Percentiles rank a stretch among this genome's conserved stretches.
Conservation (phyloP, 805 yeast genomes). For the Pichia phayaonensis region DNA sequence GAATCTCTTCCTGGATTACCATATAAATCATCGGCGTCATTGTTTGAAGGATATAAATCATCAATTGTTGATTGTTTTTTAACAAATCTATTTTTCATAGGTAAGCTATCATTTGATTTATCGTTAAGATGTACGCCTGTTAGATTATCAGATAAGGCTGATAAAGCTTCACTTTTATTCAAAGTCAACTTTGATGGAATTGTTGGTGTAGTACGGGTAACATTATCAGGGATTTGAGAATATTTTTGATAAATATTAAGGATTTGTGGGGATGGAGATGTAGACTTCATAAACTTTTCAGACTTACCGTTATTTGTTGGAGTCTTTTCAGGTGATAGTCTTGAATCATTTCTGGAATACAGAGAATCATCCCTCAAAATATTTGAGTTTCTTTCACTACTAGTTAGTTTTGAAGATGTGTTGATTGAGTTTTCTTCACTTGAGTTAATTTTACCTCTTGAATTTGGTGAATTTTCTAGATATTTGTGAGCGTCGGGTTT, state of each 20-base stretch:
- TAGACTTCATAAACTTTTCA: not conserved
- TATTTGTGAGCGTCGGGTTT: slow-evolving; percentile 9
- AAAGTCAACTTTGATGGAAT: not conserved
- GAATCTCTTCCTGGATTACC: not conserved
- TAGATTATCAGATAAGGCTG: not conserved
- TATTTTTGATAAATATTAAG: slow-evolving; percentile 28
- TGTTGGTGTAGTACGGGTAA: slow-evolving; percentile 3
- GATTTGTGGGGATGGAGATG: slow-evolving; percentile 21
- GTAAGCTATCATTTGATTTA: not conserved
- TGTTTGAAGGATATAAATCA: slow-evolving; percentile 18
- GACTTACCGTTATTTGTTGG: slow-evolving; percentile 2
- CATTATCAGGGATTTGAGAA: slow-evolving; percentile 24
- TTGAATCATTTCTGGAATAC: not conserved
- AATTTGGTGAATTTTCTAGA: slow-evolving; percentile 8
- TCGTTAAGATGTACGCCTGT: not conserved
- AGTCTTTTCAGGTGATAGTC: not conserved
- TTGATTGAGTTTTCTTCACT: not conserved
- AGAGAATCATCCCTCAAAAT: slow-evolving; percentile 1
- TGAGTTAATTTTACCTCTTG: slow-evolving; percentile 2
- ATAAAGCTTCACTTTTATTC: slow-evolving; percentile 4
- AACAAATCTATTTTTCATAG: not conserved
- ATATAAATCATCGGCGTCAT: not conserved
- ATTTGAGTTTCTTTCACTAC: not conserved
- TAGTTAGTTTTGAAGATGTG: not conserved
- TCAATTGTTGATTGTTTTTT: slow-evolving; percentile 3